Base-by-base conservation (phyloP, 805 yeast species). In the Myxozyma neotropica region DNA sequence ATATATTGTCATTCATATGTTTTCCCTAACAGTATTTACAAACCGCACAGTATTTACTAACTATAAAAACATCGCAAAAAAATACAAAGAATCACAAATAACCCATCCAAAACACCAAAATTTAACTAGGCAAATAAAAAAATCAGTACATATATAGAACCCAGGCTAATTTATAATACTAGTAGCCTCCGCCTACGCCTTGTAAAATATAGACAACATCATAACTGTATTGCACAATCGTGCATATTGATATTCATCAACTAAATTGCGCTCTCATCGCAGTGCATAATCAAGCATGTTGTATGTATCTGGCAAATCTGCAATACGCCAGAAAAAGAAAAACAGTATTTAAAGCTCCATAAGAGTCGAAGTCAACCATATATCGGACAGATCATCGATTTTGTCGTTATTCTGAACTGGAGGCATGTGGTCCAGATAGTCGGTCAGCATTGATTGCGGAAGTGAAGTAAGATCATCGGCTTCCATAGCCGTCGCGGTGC, bases 321-420 rank as follows among this genome's bases (percentile, higher is more conserved):
- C n/a, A 43, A 4, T 23, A 17, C 51, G 1, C 24, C 23, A 5
- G 27, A 21, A 23, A 42, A 38, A 45, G n/a, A 29, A 27, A 27
- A 6, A 27, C 10, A 13, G 36, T 5, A 17, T 13, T 49, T 36
- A 56, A 12, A 56, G 24, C 26, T 48, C 61, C 53, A 53, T 35
- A 15, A 58, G 36, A 12, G 55, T 48, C 19, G 55, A 43, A 5
- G 62, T 58, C 15, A 58, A 39, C 62, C 62, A 58, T 6, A 58
- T 24, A 33, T 58, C 58, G n/a, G 58, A 53, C 35, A 49, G 50
- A 27, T 42, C 51, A n/a, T 36, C 54, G 15, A 19, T 23, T 38
- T 53, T 58, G 43, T 48, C 48, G 46, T 40, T 15, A 39, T 12
- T 27, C 26, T 6, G 36, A 39, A 13, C 40, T 26, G 46, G 21